Base-by-base conservation (phyloP, 768 basidiomycete genomes). In the Auriculariales sp. region DNA sequence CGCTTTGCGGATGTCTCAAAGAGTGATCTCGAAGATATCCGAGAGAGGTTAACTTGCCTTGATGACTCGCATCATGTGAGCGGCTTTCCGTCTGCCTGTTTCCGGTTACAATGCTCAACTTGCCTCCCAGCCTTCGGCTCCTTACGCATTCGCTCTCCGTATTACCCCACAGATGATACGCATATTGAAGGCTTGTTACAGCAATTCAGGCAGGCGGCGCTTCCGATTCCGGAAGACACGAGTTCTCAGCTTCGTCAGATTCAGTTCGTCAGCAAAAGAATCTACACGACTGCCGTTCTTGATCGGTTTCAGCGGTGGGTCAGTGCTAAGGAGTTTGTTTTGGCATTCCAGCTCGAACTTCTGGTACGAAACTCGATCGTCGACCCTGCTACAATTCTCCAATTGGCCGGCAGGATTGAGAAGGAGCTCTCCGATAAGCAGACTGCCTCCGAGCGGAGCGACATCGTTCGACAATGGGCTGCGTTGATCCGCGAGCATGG, bases 311-410 rank as follows among this genome's bases (percentile, higher is more conserved):
- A 67, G 12, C 59, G 56, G 14, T 69, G 69, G 63, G 54, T 83
- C 34, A 60, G 61, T 29, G 62, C 60, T 3, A 69, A 80, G 44
- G 67, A 72, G 14, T 90, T 83, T 81, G 62, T 67, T 3, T 69
- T 86, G 28, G 81, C 79, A 0, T 91, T 88, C 59, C 88, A 91
- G 61, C 64, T 88, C 28, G 86, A 85, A 60, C 73, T 77, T 0
- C 66, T 87, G 10, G 60, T 90, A 3, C 76, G 68, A 24, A 83
- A 81, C 52, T 73, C 74, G 0, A 62, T 75, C n/a, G 66, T 89
- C 22, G 76, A 78, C 51, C 78, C 83, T 0, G 62, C 64, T 5
- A 81, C 86, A 29, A 36, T 90, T 1, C 58, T 63, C 4, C 46
- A 63, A 3, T 56, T 63, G 4, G 64, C 86, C 35, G 61, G 70